phyloP scores from a whole-genome alignment of 305 asterid genomes.

The Rubia occidens region DNA sequence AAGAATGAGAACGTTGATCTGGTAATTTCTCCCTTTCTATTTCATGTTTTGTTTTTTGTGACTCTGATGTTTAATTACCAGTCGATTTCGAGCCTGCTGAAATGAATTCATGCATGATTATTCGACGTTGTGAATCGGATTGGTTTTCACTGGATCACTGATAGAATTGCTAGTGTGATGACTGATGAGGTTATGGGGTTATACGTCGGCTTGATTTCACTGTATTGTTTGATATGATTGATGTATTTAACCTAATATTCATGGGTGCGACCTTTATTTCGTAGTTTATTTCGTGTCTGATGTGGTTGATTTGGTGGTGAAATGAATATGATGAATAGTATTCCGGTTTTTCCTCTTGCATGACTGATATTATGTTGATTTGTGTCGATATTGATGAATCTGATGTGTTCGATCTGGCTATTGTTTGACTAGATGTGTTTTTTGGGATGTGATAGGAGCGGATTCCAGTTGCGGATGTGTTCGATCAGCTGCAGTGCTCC shows the following conservation, averaged over 20 bases:
- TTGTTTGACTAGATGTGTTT: neutral
- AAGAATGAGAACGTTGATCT: conserved; percentile 44
- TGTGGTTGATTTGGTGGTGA: no score
- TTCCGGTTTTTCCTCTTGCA: no score
- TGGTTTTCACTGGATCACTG: no score
- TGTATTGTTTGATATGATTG: no score
- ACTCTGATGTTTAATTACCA: neutral
- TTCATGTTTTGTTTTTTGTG: no score
- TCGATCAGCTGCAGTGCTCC: conserved; percentile 39
- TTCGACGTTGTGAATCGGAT: neutral
- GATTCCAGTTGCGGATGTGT: conserved; percentile 72
- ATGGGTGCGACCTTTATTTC: no score
- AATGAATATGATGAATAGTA: neutral
- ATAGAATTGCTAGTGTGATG: no score
- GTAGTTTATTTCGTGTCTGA: no score
- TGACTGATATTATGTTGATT: neutral
- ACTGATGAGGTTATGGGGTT: no score
- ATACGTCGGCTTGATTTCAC: no score
- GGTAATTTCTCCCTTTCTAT: conserved; percentile 19
- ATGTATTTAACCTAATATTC: no score
- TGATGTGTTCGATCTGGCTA: neutral
- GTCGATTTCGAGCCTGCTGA: neutral
- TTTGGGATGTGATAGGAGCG: conserved; percentile 36
- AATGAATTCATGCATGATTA: neutral
- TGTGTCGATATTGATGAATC: neutral